These are phyloP conservation scores for Carpinus viminea DNA, from an alignment of 306 rosid genomes.

Conservation along the genomic window DNA sequence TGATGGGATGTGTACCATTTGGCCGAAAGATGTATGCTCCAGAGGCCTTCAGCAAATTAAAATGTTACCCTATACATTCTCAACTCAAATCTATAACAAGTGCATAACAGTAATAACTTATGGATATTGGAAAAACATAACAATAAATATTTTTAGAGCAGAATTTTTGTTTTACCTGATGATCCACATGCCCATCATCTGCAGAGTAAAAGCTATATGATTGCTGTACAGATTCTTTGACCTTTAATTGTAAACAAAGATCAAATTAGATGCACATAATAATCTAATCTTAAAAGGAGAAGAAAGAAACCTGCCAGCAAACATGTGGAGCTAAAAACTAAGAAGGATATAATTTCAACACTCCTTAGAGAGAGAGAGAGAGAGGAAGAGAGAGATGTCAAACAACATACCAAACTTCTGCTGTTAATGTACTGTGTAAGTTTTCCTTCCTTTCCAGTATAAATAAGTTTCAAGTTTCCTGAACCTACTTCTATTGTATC, in stretches of 20 bases:
- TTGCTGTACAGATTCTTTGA: conserved; percentile 44
- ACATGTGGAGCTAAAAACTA: conserved; percentile 1
- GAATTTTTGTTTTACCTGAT: conserved; percentile 41
- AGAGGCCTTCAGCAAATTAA: conserved; percentile 30
- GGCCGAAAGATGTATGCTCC: conserved; percentile 65
- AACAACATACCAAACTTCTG: conserved; percentile 41
- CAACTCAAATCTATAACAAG: not conserved
- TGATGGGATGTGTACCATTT: conserved; percentile 48
- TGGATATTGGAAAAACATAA: conserved; percentile 13
- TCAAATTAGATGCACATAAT: no score
- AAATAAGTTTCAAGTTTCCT: conserved; percentile 53
- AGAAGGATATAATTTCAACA: no score
- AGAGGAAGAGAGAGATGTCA: not conserved
- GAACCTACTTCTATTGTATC: conserved; percentile 46
- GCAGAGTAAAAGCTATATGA: conserved; percentile 48
- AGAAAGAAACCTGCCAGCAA: not conserved
- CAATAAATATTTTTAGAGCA: conserved; percentile 1
- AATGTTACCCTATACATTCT: not conserved
- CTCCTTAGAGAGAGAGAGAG: no score
- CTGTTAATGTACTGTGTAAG: conserved; percentile 38
- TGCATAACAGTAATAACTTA: not conserved
- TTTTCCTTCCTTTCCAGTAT: conserved; percentile 33
- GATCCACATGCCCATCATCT: conserved; percentile 43
- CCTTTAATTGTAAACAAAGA: conserved; percentile 27
- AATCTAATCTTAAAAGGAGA: no score